phyloP scores from a whole-genome alignment of 169 alveolate genomes.

The Plasmodium billcollinsi region DNA sequence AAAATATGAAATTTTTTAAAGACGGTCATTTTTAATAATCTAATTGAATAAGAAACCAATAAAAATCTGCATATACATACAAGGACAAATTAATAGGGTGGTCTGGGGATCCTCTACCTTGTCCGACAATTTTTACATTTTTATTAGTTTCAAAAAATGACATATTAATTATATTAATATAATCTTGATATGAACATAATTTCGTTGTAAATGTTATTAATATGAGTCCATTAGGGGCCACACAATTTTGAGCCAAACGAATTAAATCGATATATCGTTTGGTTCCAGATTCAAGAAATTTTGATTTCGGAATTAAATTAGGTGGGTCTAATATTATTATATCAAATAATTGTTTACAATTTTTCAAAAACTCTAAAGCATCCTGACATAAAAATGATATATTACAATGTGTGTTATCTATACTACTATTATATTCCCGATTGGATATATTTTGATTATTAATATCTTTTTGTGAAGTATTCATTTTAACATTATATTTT shows the following conservation, averaged over 20 bases:
- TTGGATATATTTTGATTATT: too few relatives aligned
- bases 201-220: conserved; percentile 56
- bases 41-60: conserved; percentile 62
- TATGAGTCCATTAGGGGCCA: conserved; percentile 38
- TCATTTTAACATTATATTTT: not conserved
- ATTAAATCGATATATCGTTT: conserved; percentile 30
- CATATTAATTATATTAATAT: conserved; percentile 49
- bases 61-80: conserved; percentile 45
- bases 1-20: not conserved
- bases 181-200: conserved; percentile 58
- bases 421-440: too few relatives aligned
- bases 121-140: conserved; percentile 63
- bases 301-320: conserved; percentile 65
- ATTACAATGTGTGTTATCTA: not conserved
- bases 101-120: conserved; percentile 69
- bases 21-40: not conserved
- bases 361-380: conserved; percentile 24
- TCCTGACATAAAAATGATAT: conserved; percentile 47
- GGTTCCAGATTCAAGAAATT: conserved; percentile 32
- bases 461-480: too few relatives aligned
- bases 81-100: conserved; percentile 39
- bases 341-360: conserved; percentile 54
- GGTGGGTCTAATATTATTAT: conserved; percentile 67
- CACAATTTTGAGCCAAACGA: conserved; percentile 42
- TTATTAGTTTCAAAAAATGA: conserved; percentile 41